These are phyloP conservation scores for Macrolepiota fuliginosa DNA, from an alignment of 768 basidiomycete genomes.

Conservation along the genomic window DNA sequence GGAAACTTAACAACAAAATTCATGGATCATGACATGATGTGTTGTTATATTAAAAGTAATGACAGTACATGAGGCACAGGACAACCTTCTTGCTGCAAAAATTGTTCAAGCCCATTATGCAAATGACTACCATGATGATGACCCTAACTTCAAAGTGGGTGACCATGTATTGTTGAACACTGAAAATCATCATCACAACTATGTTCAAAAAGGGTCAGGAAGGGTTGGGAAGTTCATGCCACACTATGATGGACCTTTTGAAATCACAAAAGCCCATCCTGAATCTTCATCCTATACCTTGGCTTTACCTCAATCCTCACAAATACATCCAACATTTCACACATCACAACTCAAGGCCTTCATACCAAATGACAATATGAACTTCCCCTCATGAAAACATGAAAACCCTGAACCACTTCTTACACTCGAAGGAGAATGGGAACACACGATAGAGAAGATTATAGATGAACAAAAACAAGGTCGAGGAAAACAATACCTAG, in stretches of 20 bases:
- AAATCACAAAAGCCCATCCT: not conserved
- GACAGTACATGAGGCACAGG: slow-evolving; percentile 14
- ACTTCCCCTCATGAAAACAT: not conserved
- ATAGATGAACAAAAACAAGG: not conserved
- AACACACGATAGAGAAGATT: not conserved
- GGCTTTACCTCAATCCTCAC: not conserved
- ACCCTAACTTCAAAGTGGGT: not conserved
- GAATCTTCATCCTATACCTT: not conserved
- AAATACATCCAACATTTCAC: not conserved
- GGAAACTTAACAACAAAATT: no score
- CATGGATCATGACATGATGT: no score
- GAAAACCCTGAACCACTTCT: not conserved
- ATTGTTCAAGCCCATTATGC: not conserved
- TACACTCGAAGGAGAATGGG: not conserved
- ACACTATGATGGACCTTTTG: not conserved
- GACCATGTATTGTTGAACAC: not conserved
- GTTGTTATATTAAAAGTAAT: no score
- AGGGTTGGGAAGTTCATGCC: not conserved
- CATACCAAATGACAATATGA: not conserved
- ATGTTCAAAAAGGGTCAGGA: not conserved
- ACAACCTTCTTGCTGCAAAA: slow-evolving; percentile 21
- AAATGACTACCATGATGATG: not conserved
- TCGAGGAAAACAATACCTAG: not conserved
- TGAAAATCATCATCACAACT: not conserved
- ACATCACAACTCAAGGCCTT: not conserved